Evolutionary conservation across 257 asterid species (phyloP).

Genomic region (Scutellaria barbata): DNA sequence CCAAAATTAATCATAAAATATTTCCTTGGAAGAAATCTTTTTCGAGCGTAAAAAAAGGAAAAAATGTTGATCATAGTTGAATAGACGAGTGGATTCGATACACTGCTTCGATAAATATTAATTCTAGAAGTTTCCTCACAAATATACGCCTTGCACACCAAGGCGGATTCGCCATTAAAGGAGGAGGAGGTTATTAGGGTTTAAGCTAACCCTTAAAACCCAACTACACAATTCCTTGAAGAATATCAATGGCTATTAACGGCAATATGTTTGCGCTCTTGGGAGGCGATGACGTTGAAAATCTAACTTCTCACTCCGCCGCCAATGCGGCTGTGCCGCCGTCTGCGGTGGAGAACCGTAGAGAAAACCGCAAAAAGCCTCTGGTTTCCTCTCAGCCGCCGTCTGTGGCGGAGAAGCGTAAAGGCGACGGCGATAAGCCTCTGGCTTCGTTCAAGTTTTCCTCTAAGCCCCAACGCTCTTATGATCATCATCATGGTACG

Average conservation of each 20-base stretch:
- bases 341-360: background rate
- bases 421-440: background rate
- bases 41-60: too few species aligned
- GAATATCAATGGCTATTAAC: conserved; percentile 2
- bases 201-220: too few species aligned
- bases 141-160: too few species aligned
- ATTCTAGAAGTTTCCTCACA: too few species aligned
- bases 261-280: conserved; percentile 28
- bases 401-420: background rate
- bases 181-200: too few species aligned
- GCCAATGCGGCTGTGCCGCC: background rate
- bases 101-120: too few species aligned
- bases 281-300: conserved; percentile 25
- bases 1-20: too few species aligned
- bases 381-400: background rate
- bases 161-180: too few species aligned
- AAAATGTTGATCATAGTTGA: too few species aligned
- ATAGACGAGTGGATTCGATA: too few species aligned
- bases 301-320: background rate
- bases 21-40: too few species aligned
- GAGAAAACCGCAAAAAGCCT: background rate
- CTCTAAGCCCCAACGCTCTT: conserved; percentile 4
- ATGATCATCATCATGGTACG: conserved; percentile 19
- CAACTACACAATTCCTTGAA: background rate
- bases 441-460: background rate